phyloP scores from a whole-genome alignment of 768 basidiomycete species.

The Pleurotus citrinopileatus region DNA sequence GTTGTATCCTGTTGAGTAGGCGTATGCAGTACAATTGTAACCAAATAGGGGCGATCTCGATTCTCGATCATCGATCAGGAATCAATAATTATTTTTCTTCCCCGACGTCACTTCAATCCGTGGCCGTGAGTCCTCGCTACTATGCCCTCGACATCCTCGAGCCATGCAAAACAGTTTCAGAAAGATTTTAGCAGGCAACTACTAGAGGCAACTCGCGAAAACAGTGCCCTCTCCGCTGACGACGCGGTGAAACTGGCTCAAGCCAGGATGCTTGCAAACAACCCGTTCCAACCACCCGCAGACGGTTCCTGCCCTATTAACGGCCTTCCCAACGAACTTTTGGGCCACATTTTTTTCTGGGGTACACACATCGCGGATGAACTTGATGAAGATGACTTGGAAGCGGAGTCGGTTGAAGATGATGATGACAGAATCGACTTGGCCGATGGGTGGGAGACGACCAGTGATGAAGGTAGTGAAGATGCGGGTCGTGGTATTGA shows the following conservation, averaged over 20 bases:
- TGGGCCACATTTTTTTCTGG: constrained; percentile 51
- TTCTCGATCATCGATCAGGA: background rate
- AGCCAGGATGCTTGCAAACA: constrained; percentile 37
- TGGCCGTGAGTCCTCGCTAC: background rate
- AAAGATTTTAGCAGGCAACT: background rate
- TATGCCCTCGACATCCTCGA: background rate
- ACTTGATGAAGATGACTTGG: constrained; percentile 24
- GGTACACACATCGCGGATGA: constrained; percentile 36
- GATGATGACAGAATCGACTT: constrained; percentile 23
- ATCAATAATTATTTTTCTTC: background rate
- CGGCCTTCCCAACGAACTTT: constrained; percentile 52
- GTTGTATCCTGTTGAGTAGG: too few species aligned
- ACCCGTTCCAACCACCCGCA: constrained; percentile 45
- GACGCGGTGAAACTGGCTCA: constrained; percentile 32
- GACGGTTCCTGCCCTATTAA: constrained; percentile 47
- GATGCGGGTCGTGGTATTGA: background rate
- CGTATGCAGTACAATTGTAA: too few species aligned
- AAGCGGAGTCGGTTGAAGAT: constrained; percentile 32
- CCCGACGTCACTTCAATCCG: too few species aligned
- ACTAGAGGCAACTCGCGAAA: background rate
- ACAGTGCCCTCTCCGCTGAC: constrained; percentile 24
- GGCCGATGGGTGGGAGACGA: background rate
- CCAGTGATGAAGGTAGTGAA: background rate
- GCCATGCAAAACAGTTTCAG: background rate
- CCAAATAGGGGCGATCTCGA: background rate